Evolutionary conservation across 495 filamentous ascomycete species (phyloP), one percentile per base, ranked within the genome.

Genomic region (Platismatia glauca): DNA sequence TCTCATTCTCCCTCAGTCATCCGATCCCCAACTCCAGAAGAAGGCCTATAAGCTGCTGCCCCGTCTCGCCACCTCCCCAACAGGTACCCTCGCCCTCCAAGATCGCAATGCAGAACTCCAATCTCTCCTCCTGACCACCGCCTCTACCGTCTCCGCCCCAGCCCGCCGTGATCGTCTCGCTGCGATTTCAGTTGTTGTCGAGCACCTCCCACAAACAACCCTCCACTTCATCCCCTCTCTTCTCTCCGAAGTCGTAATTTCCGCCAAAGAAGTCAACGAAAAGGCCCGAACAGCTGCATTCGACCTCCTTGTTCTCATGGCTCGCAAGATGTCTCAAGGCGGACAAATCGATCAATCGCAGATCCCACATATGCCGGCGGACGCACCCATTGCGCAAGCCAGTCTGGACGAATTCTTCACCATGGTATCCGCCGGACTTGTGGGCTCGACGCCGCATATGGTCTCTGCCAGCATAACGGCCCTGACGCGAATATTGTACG

Each of bases 21-120:
- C 50, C 18, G 95, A 97, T 65, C 88, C 94, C 33, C 93, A 97
- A 70, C 79, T 98, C n/a, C 91, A 97, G 72, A 98, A 98, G 83
- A 98, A 98, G 76, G 93, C 94, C 5, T 98, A 97, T 79, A 97
- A 97, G 74, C 79, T 98, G 56, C 90, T 98, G 59, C 93, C 94
- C 11, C 84, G 93, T 37, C 82, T 98, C 50, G 87, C 89, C 4
- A 84, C 88, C 37, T 92, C 91, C 9, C 80, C 85, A n/a, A 79
- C 75, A 34, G 95, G 95, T 20, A 79, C 78, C 39, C 75, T 75
- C 7, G 90, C 91, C 18, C 80, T 98, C 8, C 67, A 80, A 65
- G 84, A 89, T 64, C 85, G 90, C 59, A 87, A 81, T 63, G 66
- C 69, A 0, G 91, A 96, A 69, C 78, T 97, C 20, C 91, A 96